Conservation (phyloP, 805 yeast genomes). For the Wickerhamiella spandovensis region DNA sequence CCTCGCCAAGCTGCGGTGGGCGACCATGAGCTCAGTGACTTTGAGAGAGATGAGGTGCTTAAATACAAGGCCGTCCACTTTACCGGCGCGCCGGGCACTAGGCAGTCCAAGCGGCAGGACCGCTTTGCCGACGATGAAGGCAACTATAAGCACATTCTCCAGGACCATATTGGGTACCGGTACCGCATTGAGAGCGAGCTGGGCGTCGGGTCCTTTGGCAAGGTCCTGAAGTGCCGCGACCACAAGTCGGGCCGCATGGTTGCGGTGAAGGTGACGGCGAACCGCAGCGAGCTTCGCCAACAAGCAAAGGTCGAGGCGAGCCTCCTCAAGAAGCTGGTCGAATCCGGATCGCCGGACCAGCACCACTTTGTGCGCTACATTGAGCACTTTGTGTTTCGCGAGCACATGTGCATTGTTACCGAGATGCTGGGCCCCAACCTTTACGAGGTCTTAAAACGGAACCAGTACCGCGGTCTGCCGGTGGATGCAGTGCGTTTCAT, state of each 20-base stretch:
- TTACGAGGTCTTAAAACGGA: constrained; percentile 37
- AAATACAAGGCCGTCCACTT: constrained; percentile 29
- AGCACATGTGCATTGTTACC: constrained; percentile 70
- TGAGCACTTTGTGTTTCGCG: constrained; percentile 65
- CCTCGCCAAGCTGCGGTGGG: background rate
- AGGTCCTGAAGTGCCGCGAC: constrained; percentile 56
- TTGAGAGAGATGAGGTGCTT: background rate
- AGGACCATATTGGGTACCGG: constrained; percentile 67
- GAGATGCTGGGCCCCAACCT: constrained; percentile 58
- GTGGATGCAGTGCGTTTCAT: constrained; percentile 28
- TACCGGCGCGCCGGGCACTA: constrained; percentile 29
- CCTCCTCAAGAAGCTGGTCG: constrained; percentile 38
- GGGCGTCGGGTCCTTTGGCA: constrained; percentile 78
- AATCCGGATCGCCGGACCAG: constrained; percentile 23
- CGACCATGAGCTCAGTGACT: background rate
- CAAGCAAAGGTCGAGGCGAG: constrained; percentile 72
- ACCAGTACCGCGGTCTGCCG: constrained; percentile 26
- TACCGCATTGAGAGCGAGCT: constrained; percentile 46
- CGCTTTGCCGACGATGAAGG: constrained; percentile 37
- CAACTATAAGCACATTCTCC: constrained; percentile 39
- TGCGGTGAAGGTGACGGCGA: constrained; percentile 69
- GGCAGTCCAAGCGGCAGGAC: constrained; percentile 15
- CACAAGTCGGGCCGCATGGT: constrained; percentile 43
- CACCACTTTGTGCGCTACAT: constrained; percentile 38
- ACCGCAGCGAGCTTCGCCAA: constrained; percentile 56